phyloP scores from a whole-genome alignment of 768 basidiomycete species.

The Kwoniella mangroviensis region DNA sequence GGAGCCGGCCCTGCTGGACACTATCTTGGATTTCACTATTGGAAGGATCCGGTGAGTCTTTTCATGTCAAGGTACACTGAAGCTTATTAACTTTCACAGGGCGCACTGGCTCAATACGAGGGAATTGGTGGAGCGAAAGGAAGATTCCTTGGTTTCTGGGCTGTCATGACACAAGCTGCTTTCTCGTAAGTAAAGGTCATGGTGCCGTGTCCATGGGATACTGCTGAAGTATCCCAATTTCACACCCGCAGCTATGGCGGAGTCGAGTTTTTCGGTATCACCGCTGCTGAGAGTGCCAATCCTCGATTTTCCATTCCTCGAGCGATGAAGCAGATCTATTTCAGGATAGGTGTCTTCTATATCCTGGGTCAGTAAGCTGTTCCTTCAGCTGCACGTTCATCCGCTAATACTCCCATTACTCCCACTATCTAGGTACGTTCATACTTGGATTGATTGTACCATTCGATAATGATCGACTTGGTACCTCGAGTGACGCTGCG shows the following conservation, averaged over 20 bases:
- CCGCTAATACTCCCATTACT: no score
- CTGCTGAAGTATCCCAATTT: background rate
- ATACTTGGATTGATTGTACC: slow-evolving; percentile 74
- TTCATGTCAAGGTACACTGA: background rate
- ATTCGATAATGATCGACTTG: slow-evolving; percentile 60
- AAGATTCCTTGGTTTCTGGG: slow-evolving; percentile 27
- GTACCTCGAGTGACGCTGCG: slow-evolving; percentile 62
- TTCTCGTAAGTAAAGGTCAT: slow-evolving; percentile 22
- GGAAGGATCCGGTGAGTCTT: slow-evolving; percentile 19
- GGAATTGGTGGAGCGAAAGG: slow-evolving; percentile 14
- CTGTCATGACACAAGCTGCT: slow-evolving; percentile 28
- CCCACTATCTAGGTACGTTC: slow-evolving; percentile 61
- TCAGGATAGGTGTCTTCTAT: slow-evolving; percentile 75
- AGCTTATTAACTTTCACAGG: background rate
- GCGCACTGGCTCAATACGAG: slow-evolving; percentile 15
- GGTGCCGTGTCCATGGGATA: no score
- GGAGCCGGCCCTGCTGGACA: slow-evolving; percentile 22
- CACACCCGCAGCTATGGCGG: slow-evolving; percentile 63
- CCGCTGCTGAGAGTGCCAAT: slow-evolving; percentile 71
- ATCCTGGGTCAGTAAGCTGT: slow-evolving; percentile 37
- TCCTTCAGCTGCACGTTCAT: background rate
- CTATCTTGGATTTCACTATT: slow-evolving; percentile 30
- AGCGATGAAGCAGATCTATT: slow-evolving; percentile 71
- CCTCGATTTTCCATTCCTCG: slow-evolving; percentile 70
- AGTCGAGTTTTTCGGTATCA: slow-evolving; percentile 77